A percentile compares a stretch with the other conserved stretches of the same genome.
Conservation (phyloP, 2,329 filamentous ascomycete genomes). For the Claviceps capensis region DNA sequence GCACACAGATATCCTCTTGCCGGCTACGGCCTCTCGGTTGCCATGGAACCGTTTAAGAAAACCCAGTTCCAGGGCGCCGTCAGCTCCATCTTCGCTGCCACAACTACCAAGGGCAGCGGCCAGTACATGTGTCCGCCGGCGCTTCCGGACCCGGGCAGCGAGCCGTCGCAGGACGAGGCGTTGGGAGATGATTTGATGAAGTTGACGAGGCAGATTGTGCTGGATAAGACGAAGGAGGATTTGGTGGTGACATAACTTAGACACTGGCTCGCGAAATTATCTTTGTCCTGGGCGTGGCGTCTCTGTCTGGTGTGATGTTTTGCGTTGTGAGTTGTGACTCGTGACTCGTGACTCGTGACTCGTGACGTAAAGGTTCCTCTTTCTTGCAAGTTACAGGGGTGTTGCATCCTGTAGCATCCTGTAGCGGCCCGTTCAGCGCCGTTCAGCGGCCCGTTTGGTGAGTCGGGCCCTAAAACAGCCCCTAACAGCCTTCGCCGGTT, state of each 20-base stretch:
- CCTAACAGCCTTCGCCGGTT: too few species aligned
- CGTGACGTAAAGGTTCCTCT: background rate
- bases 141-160: background rate
- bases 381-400: too few species aligned
- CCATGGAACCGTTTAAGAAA: background rate
- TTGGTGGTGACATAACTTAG: background rate
- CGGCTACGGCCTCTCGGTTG: background rate
- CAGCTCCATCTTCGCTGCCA: constrained; percentile 1
- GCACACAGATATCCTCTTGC: constrained; percentile 1
- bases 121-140: background rate
- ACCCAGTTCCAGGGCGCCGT: background rate
- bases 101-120: background rate
- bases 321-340: too few species aligned
- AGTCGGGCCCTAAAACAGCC: too few species aligned
- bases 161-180: background rate
- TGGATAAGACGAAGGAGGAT: constrained; percentile 1
- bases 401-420: too few species aligned
- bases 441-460: too few species aligned
- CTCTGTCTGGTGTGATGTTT: too few species aligned
- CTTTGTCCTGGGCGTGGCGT: background rate
- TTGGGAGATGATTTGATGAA: background rate
- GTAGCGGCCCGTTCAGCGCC: too few species aligned
- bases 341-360: too few species aligned
- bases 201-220: background rate
- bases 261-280: too few species aligned